Evolutionary conservation across 129 eudicot species (phyloP).

Genomic region (Tagetes erecta): DNA sequence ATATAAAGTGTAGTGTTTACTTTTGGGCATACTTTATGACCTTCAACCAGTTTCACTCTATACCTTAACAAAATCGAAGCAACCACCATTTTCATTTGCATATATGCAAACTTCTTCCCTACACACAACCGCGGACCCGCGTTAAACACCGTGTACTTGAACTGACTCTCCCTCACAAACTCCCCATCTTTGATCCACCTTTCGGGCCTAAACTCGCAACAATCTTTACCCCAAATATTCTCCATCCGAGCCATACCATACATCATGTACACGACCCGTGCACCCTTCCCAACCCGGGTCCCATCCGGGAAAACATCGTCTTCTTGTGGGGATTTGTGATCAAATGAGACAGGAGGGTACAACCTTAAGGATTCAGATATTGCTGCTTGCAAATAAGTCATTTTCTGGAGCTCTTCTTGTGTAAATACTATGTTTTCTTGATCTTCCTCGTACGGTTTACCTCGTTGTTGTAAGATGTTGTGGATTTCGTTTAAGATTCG

Average conservation of each 20-base stretch:
- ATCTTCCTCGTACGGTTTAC: not conserved
- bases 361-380: constrained; percentile 56
- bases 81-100: constrained; percentile 69
- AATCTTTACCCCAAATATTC: constrained; percentile 59
- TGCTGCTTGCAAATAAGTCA: constrained; percentile 69
- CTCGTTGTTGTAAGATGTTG: constrained; percentile 31
- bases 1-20: constrained; percentile 63
- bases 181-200: constrained; percentile 64
- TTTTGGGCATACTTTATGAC: constrained; percentile 50
- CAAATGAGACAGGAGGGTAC: constrained; percentile 64
- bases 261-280: constrained; percentile 40
- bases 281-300: constrained; percentile 36
- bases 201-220: constrained; percentile 59
- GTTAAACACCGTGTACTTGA: constrained; percentile 58
- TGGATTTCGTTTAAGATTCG: constrained; percentile 46
- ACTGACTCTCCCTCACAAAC: constrained; percentile 51
- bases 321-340: constrained; percentile 53
- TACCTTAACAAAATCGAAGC: constrained; percentile 61
- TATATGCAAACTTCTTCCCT: constrained; percentile 67
- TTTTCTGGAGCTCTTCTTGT: constrained; percentile 48
- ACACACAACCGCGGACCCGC: constrained; percentile 68
- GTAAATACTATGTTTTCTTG: constrained; percentile 34
- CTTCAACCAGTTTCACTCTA: constrained; percentile 45
- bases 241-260: constrained; percentile 54
- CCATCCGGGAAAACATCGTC: constrained; percentile 65